Evolutionary conservation across 75 land plant species (phyloP), one percentile per base, ranked within the genome.

Genomic region (Azolla pinnata): DNA sequence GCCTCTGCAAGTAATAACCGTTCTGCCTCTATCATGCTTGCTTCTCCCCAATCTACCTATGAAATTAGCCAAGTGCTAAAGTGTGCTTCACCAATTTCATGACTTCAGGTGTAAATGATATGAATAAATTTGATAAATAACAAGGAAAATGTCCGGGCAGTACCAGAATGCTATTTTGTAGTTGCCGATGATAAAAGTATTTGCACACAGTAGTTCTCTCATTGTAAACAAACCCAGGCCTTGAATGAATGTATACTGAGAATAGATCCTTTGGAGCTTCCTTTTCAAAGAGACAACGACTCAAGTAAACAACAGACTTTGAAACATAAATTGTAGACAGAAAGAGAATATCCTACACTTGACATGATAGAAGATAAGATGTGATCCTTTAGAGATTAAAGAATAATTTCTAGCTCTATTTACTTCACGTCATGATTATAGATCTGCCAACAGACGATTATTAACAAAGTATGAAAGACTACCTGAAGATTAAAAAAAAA

Each of bases 21-120:
- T 69, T 95, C 99, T 44, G 99, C 99, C 71, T 86, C 60, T 23
- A 95, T 64, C 99, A 95, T 95, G 75, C 84, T 95, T 45, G 97
- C 75, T 68, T 80, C 97, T 57, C 99, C 99, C 98, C 99, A 95
- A 26, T 83, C 99, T 47, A 95, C 97, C 99, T 95, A 87, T 62
- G 67, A 33, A 27, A 3, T 63, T 9, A 5, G n/a, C 3, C 21
- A 56, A 42, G 24, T 24, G 46, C 59, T 27, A 29, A 8, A 48
- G 45, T 44, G 31, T n/a, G 23, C 17, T 30, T 38, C 33, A 28
- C 55, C 9, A 27, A 56, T 26, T 44, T 40, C 14, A 28, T 9
- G 12, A 33, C 30, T 10, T 16, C 29, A 38, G 18, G 17, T 4
- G 31, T 0, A 17, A 54, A 30, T 33, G 19, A 50, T 18, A 19